phyloP scores from a whole-genome alignment of 78 protist genomes.

The Dictyostelium brefeldianum region DNA sequence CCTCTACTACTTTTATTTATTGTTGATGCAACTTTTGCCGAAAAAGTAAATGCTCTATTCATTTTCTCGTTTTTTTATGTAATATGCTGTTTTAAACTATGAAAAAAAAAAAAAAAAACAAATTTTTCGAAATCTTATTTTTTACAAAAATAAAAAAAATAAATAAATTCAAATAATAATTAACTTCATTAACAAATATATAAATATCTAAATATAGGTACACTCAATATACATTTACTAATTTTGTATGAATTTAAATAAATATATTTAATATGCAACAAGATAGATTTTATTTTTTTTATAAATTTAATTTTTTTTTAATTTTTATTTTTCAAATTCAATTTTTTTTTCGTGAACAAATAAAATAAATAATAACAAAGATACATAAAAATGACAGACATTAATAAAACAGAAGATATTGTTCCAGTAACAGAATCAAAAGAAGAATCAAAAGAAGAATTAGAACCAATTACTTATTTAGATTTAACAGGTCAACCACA shows the following conservation, averaged over 20 bases:
- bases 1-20: background rate
- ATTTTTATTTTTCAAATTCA: background rate
- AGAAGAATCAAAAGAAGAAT: background rate
- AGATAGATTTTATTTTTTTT: background rate
- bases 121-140: background rate
- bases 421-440: background rate
- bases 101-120: background rate
- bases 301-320: background rate
- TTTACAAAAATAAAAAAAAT: too few species aligned
- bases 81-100: background rate
- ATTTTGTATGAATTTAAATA: too few species aligned
- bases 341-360: background rate
- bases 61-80: background rate
- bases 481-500: conserved; percentile 79
- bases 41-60: conserved; percentile 4
- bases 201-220: too few species aligned
- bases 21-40: background rate
- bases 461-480: background rate
- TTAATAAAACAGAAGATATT: background rate
- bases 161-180: too few species aligned
- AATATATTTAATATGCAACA: too few species aligned
- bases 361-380: background rate
- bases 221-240: too few species aligned
- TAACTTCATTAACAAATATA: too few species aligned
- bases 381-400: background rate